Conservation (phyloP, 768 basidiomycete genomes). For the Mycena epipterygia region DNA sequence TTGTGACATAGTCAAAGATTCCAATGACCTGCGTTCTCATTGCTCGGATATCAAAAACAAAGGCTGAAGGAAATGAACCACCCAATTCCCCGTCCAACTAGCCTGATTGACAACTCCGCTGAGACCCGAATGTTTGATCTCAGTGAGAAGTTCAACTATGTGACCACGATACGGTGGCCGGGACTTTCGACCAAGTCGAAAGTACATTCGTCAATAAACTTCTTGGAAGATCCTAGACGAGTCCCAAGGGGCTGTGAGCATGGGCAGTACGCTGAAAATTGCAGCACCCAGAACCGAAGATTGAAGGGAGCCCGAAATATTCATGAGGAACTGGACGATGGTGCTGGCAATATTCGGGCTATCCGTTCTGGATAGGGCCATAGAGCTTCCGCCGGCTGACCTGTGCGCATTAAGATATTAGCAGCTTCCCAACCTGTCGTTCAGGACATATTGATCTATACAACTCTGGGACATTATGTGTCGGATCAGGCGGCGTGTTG, state of each 20-base stretch:
- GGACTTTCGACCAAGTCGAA: neutral
- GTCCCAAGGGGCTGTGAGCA: neutral
- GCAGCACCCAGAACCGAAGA: neutral
- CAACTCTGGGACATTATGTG: too few species aligned
- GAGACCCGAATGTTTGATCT: neutral
- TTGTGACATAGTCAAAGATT: too few species aligned
- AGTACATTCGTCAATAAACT: neutral
- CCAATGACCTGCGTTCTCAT: too few species aligned
- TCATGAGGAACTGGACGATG: neutral
- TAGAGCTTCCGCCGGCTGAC: neutral
- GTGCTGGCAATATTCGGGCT: neutral
- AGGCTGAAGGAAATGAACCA: slow-evolving; percentile 10
- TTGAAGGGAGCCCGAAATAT: neutral
- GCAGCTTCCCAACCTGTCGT: too few species aligned
- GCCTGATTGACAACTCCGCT: neutral
- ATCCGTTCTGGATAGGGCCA: too few species aligned
- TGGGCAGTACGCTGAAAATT: neutral
- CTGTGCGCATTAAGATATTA: too few species aligned
- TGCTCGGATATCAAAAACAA: neutral
- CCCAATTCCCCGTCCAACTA: neutral
- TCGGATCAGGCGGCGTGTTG: too few species aligned
- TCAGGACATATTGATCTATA: too few species aligned
- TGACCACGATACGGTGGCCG: neutral
- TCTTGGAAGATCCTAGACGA: neutral
- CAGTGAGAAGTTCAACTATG: neutral